Conservation (phyloP, 2,329 filamentous ascomycete species). For the Claviceps lovelessii region DNA sequence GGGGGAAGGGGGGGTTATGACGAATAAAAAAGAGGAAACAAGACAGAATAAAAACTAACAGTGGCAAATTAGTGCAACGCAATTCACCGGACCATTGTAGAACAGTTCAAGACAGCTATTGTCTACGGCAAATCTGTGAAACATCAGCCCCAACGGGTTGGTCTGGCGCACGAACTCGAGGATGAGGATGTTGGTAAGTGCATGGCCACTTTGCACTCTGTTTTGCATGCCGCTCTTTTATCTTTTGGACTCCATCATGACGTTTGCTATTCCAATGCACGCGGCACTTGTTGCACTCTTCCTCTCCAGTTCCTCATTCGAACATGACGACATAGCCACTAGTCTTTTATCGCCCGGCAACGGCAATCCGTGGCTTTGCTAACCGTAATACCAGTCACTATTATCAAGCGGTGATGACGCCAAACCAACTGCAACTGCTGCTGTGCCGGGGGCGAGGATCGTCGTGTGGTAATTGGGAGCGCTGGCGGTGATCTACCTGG, state of each 20-base stretch:
- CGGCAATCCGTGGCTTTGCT: slow-evolving; percentile 1
- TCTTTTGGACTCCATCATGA: background rate
- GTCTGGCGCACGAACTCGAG: slow-evolving; percentile 75
- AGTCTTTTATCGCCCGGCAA: background rate
- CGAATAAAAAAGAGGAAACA: background rate
- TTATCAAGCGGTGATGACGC: slow-evolving; percentile 49
- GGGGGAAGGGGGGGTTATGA: background rate
- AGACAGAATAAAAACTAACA: background rate
- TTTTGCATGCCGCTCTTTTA: background rate
- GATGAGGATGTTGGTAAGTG: slow-evolving; percentile 91
- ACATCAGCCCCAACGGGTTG: slow-evolving; percentile 94
- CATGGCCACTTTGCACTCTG: background rate
- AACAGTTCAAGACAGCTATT: slow-evolving; percentile 88
- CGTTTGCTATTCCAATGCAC: background rate
- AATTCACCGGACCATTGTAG: slow-evolving; percentile 90
- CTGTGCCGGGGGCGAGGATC: background rate
- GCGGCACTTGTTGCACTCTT: background rate
- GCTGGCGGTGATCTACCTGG: background rate
- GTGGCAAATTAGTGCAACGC: slow-evolving; percentile 63
- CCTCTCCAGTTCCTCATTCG: background rate
- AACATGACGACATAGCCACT: background rate
- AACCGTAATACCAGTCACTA: slow-evolving; percentile 25
- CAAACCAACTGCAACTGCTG: background rate
- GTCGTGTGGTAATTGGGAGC: slow-evolving; percentile 3
- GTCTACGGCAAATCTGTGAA: slow-evolving; percentile 98